phyloP scores from a whole-genome alignment of 352 stramenopile genomes.

The Pseudoperonospora humuli region DNA sequence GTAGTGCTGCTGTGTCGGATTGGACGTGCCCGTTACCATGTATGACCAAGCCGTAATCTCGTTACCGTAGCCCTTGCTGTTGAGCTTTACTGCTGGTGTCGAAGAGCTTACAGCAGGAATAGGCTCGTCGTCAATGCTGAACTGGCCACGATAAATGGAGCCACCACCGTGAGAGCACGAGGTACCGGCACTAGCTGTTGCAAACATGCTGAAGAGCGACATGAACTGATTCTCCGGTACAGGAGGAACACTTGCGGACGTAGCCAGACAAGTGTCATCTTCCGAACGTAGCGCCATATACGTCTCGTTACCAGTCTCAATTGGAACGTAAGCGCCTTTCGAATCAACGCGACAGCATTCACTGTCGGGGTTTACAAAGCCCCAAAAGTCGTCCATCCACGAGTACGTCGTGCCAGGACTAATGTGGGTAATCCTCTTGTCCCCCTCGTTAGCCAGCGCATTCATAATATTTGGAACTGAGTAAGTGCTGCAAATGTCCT shows the following conservation, averaged over 20 bases:
- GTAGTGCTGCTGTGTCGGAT: slow-evolving; percentile 44
- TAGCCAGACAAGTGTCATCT: slow-evolving; percentile 33
- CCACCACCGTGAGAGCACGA: slow-evolving; percentile 61
- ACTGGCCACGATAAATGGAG: slow-evolving; percentile 56
- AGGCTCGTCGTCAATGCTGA: slow-evolving; percentile 49
- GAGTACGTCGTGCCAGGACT: slow-evolving; percentile 52
- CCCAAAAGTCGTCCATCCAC: slow-evolving; percentile 65
- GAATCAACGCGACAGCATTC: slow-evolving; percentile 54
- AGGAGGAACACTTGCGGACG: slow-evolving; percentile 28
- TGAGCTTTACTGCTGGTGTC: slow-evolving; percentile 37
- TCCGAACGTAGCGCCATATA: slow-evolving; percentile 33
- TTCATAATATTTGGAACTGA: slow-evolving; percentile 53
- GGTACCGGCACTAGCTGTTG: slow-evolving; percentile 44
- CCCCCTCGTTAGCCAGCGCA: slow-evolving; percentile 37
- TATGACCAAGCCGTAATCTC: slow-evolving; percentile 62
- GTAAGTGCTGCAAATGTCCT: slow-evolving; percentile 44
- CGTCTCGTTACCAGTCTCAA: slow-evolving; percentile 35
- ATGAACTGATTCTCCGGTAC: slow-evolving; percentile 50
- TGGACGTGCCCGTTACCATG: slow-evolving; percentile 46
- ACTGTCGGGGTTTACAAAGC: slow-evolving; percentile 49
- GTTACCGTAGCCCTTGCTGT: slow-evolving; percentile 37
- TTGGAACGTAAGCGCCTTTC: slow-evolving; percentile 34
- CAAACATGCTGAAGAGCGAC: slow-evolving; percentile 71
- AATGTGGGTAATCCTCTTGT: slow-evolving; percentile 41
- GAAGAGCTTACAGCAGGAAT: slow-evolving; percentile 41